Percentiles rank a stretch among this genome's conserved stretches.
Conservation (phyloP, 2,329 filamentous ascomycete species). For the Penicillium sp. region DNA sequence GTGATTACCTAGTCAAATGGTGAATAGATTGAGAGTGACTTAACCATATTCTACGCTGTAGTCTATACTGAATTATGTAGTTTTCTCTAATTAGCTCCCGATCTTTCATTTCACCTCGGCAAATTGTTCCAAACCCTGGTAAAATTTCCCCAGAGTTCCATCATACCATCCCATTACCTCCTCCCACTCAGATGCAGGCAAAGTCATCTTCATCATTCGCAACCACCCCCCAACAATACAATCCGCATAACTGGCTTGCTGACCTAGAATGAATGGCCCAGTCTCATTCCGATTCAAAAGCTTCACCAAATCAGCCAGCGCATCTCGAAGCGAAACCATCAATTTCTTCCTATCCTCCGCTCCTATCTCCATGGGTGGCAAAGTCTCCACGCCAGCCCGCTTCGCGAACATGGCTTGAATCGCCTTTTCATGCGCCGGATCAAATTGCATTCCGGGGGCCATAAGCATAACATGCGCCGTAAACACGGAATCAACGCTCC, state of each 20-base stretch:
- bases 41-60: too few relatives aligned
- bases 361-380: constrained; percentile 37
- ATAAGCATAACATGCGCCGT: constrained; percentile 47
- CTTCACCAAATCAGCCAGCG: constrained; percentile 45
- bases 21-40: too few relatives aligned
- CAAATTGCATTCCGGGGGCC: constrained; percentile 49
- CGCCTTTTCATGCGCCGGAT: constrained; percentile 49
- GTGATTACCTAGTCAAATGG: too few relatives aligned
- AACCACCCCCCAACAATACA: constrained; percentile 60
- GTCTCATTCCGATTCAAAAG: constrained; percentile 40
- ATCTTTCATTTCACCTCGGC: constrained; percentile 10
- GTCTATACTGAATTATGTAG: too few relatives aligned
- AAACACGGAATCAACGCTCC: constrained; percentile 57
- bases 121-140: constrained; percentile 48
- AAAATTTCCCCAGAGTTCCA: constrained; percentile 52
- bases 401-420: constrained; percentile 51
- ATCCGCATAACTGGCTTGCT: constrained; percentile 53
- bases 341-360: constrained; percentile 45
- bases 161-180: constrained; percentile 51
- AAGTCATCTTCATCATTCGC: constrained; percentile 43
- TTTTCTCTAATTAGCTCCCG: too few relatives aligned
- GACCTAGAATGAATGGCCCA: constrained; percentile 54
- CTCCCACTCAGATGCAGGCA: constrained; percentile 52
- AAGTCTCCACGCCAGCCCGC: constrained; percentile 48
- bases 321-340: constrained; percentile 42